Base-by-base conservation (phyloP, 2,329 filamentous ascomycete species). In the Botrytis hyacinthi region DNA sequence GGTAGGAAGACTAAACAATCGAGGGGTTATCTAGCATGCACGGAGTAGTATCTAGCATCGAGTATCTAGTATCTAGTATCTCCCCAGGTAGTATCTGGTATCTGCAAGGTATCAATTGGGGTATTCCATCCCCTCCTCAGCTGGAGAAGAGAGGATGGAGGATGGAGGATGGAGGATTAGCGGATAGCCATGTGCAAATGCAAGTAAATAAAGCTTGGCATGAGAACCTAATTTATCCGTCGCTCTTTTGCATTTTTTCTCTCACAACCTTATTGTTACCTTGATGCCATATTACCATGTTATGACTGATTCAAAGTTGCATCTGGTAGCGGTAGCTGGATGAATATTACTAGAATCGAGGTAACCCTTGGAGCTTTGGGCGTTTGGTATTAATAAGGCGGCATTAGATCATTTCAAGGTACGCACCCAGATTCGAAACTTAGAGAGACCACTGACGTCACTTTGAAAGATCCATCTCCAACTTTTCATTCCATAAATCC, bases 371-470 rank as follows among this genome's bases (percentile, higher is more conserved):
- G 35, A 37, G 35, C 35, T 37, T 37, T 9, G 37, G n/a, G 16
- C 10, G 26, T n/a, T 4, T 51, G 10, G 48, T 26, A 16, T 5
- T 7, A 14, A 51, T 67, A 68, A 29, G 46, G 46, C 65, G 65
- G 65, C 65, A 14, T 54, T 54, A 68, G 65, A 68, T 51, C 46
- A 54, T 40, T 29, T 54, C 65, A 68, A 68, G 65, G 65, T 54
- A 54, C 46, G 6, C 32, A 7, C 32, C 44, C 29, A 67, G 44
- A 67, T 62, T 62, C 32, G 35, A 66, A 66, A 32, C 18, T 35
- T 51, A n/a, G 32, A 51, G 16, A 16, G 16, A 32, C 35, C 66
- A 42, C 66, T 57, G 66, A 68, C 48, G 66, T 68, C 66, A 68
- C 32, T 10, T 32, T 42, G 0, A 68, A 29, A n/a, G 48, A 29